Evolutionary conservation across 208 protist species (phyloP), one percentile per base, ranked within the genome.

Genomic region (Trypanosoma lewisi): DNA sequence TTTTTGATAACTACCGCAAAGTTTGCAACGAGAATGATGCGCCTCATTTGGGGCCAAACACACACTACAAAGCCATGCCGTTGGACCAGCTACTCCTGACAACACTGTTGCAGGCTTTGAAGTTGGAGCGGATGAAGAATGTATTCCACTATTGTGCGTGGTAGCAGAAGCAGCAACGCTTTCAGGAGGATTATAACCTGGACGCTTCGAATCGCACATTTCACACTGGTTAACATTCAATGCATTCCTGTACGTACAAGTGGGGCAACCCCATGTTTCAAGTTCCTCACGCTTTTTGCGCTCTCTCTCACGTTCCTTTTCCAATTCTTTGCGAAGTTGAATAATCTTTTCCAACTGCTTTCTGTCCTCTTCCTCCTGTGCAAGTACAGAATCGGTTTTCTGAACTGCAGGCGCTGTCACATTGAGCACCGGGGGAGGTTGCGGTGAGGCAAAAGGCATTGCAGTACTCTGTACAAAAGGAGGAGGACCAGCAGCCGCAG

Each of bases 341-440:
- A 89, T 85, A 51, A 94, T 94, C 48, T 88, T 85, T 61, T 91
- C 87, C 54, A 94, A 63, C 61, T 94, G 87, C 52, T 62, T 75
- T 11, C 67, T 50, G 67, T 94, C 87, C 36, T 91, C 83, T 47
- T 93, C 83, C 54, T 93, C 87, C 16, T 78, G 58, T n/a, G 56
- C 4, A 28, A 69, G 48, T n/a, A 52, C 30, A 53, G 44, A 59
- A 49, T 23, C 27, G 19, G 9, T 28, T 5, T 42, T 49, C 19
- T 25, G 25, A 0, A 44, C 21, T 5, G 19, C 42, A 37, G 57
- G 47, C 51, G n/a, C 30, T 53, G 30, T 6, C 57, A 70, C 14
- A 34, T 12, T 14, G 17, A 42, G 31, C n/a, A 19, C 49, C n/a
- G 39, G n/a, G 5, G 19, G 17, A 49, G 49, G 3, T 44, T 9